phyloP scores from a whole-genome alignment of 768 basidiomycete genomes.

The Lanmaoa pseudosensibilis region DNA sequence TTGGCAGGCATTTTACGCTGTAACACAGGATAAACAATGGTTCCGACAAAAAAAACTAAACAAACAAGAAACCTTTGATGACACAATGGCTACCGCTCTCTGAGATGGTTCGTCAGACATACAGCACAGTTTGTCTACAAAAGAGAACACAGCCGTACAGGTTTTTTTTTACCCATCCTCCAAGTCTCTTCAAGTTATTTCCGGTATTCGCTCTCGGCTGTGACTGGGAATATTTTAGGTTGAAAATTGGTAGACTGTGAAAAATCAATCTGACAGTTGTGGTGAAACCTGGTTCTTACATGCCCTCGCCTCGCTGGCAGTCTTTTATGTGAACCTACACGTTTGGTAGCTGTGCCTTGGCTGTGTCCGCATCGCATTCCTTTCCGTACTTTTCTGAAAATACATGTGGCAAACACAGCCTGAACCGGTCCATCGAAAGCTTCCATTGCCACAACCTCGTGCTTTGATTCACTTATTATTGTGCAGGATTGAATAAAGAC shows the following conservation, averaged over 20 bases:
- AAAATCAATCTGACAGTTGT: neutral
- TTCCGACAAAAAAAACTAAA: neutral
- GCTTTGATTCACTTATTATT: too few species aligned
- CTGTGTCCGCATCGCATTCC: too few species aligned
- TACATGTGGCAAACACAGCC: too few species aligned
- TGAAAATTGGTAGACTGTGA: neutral
- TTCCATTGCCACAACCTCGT: too few species aligned
- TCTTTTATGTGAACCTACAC: too few species aligned
- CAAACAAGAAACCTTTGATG: neutral
- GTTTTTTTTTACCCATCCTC: neutral
- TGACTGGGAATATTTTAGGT: neutral
- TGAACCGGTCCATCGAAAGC: too few species aligned
- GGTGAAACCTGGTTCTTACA: too few species aligned
- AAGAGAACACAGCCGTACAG: too few species aligned
- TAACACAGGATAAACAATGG: neutral
- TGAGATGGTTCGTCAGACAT: neutral
- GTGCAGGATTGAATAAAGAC: too few species aligned
- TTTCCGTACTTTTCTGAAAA: too few species aligned
- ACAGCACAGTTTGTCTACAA: neutral
- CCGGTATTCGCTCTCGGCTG: neutral
- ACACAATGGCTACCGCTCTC: neutral
- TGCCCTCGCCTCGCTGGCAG: too few species aligned
- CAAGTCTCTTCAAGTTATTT: neutral
- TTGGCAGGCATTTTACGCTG: neutral
- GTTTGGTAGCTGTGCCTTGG: too few species aligned